Base-by-base conservation (phyloP, 345 rosid species). In the Corchorus olitorius region DNA sequence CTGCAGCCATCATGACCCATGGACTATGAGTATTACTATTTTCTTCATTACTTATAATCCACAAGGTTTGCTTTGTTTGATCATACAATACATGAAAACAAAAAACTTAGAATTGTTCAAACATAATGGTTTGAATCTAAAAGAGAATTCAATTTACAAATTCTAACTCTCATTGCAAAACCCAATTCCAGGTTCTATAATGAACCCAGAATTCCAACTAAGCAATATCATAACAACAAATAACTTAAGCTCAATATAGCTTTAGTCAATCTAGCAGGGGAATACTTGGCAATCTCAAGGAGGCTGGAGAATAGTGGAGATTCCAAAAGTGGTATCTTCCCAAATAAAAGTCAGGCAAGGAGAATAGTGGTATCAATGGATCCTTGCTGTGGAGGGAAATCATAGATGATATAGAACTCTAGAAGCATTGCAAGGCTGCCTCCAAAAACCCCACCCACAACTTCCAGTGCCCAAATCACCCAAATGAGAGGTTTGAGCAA, bases 381-480 rank as follows among this genome's bases (percentile, higher is more conserved):
- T 63, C 94, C 94, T 49, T 80, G 65, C 65, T 82, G 82, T 8
- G 97, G 94, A 37, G 93, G 97, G 80, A 92, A 92, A 71, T 92
- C 97, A 45, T 85, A 92, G 62, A 88, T 87, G 27, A 27, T 27
- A 27, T 27, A 27, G 27, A 27, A 27, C 83, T 92, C 97, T 43
- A 92, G 63, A 56, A 92, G 93, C 94, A 88, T 84, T 15, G 89
- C 88, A 43, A 92, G 80, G 20, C 84, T 90, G 17, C 90, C 92
- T 64, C 87, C 93, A 16, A 85, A 55, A 54, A 86, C 90, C 66
- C 91, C 70, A 83, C 79, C 94, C 91, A 90, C 55, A 90, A 76
- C 83, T 92, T 92, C 90, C 86, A 77, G 45, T 0, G 90, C 94
- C 97, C 94, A 92, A 63, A 87, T 76, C 66, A 87, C 88, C 94